Base-by-base conservation (phyloP, 1,139 yeast species). In the Candida dubliniensis region DNA sequence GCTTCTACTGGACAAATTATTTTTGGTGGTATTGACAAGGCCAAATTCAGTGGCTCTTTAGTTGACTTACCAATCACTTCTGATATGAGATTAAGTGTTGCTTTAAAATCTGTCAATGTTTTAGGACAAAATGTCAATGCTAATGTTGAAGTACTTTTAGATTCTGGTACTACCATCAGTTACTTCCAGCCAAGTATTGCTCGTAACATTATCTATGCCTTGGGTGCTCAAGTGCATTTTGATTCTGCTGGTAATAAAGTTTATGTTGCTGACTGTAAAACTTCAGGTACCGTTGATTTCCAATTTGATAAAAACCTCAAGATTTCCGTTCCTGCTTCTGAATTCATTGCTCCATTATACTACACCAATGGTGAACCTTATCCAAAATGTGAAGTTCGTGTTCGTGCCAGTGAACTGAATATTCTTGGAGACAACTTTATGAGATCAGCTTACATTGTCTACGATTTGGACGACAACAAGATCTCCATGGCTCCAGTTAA, bases 361-460 rank as follows among this genome's bases (percentile, higher is more conserved):
- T 40, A 35, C 25, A 27, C 44, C 26, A 45, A 36, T 33, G 44
- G 43, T 34, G 4, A 27, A 7, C 34, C 25, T 30, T 39, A 45
- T 31, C 41, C 27, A 32, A 18, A 34, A n/a, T 45, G 47, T 42
- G 47, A 46, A 31, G 42, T 49, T 13, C 49, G 41, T 34, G 44
- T 52, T 29, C 14, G 31, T 13, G 3, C 9, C 11, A 31, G 36
- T 11, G 24, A 15, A 3, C 41, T 35, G 29, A 47, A 57, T 23
- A 49, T 63, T 35, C 52, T 86, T 8, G 96, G 95, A 40, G 93
- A 85, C 61, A 74, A 80, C 13, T 81, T 87, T 64, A 64, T 87
- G 55, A 73, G 85, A 44, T 69, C 78, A 38, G 87, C 85, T 8
- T 87, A 87, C 58, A 77, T 82, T 43, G 93, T 85, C 40, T 87